phyloP scores from a whole-genome alignment of 768 basidiomycete genomes.

The Rhizopogon sp. region DNA sequence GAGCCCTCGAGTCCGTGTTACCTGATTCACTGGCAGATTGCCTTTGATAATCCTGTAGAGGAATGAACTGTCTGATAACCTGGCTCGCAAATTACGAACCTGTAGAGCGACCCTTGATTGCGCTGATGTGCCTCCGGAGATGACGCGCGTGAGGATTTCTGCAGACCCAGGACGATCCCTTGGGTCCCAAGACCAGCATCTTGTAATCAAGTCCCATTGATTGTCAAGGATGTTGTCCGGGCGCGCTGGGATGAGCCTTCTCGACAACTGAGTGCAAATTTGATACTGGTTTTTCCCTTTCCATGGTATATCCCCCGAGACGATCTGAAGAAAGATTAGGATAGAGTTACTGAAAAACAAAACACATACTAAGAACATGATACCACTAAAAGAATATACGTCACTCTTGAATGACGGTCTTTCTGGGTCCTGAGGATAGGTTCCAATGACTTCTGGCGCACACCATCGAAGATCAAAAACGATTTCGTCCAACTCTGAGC shows the following conservation, averaged over 20 bases:
- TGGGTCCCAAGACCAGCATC: not conserved
- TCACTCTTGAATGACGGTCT: constrained; percentile 23
- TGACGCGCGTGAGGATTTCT: not conserved
- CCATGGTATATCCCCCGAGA: not conserved
- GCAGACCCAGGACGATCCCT: not conserved
- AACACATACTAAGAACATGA: constrained; percentile 9
- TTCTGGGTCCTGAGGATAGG: constrained; percentile 17
- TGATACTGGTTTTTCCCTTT: not conserved
- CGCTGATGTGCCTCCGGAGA: too few species aligned
- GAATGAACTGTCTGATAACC: too few species aligned
- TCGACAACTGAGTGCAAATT: not conserved
- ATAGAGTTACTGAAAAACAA: too few species aligned
- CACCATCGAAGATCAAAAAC: constrained; percentile 28
- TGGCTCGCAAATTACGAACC: too few species aligned
- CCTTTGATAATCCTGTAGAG: too few species aligned
- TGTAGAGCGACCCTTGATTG: too few species aligned
- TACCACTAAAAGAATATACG: constrained; percentile 32
- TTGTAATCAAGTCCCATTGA: not conserved
- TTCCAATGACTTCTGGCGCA: constrained; percentile 26
- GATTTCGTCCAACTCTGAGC: constrained; percentile 22
- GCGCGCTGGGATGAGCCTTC: not conserved
- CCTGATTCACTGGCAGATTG: too few species aligned
- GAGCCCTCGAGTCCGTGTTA: not conserved
- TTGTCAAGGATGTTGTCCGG: not conserved
- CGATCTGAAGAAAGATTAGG: not conserved